A percentile compares a stretch with the other conserved stretches of the same genome.
Conservation (phyloP, 257 asterid species). For the Solanum raphanifolium region DNA sequence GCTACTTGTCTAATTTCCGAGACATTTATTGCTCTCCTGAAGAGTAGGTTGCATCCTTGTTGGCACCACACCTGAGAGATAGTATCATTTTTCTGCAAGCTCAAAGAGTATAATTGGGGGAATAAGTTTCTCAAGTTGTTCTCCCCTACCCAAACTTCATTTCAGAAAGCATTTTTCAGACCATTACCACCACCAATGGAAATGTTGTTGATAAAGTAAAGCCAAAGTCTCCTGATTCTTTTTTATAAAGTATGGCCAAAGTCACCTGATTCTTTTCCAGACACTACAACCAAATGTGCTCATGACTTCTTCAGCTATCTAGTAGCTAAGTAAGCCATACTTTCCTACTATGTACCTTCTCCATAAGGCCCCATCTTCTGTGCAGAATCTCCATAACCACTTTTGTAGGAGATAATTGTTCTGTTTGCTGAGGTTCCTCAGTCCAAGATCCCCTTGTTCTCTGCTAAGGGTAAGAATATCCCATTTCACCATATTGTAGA, state of each 20-base stretch:
- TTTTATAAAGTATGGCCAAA: neutral
- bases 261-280: neutral
- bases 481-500: neutral
- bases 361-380: neutral
- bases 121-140: neutral
- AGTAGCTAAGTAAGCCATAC: neutral
- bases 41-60: neutral
- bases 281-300: neutral
- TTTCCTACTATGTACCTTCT: neutral
- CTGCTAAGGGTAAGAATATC: neutral
- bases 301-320: neutral
- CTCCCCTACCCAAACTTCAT: neutral
- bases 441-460: neutral
- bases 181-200: neutral
- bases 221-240: neutral
- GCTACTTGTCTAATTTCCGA: neutral
- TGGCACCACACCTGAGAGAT: neutral
- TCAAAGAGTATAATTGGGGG: neutral
- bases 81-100: neutral
- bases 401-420: neutral
- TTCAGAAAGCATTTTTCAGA: neutral
- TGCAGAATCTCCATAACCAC: neutral
- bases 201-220: neutral
- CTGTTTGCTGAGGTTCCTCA: neutral
- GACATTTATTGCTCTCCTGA: neutral